A percentile compares a stretch with the other conserved stretches of the same genome.
Evolutionary conservation across 352 stramenopile species (phyloP).

Genomic region (Globisporangium middletonii): DNA sequence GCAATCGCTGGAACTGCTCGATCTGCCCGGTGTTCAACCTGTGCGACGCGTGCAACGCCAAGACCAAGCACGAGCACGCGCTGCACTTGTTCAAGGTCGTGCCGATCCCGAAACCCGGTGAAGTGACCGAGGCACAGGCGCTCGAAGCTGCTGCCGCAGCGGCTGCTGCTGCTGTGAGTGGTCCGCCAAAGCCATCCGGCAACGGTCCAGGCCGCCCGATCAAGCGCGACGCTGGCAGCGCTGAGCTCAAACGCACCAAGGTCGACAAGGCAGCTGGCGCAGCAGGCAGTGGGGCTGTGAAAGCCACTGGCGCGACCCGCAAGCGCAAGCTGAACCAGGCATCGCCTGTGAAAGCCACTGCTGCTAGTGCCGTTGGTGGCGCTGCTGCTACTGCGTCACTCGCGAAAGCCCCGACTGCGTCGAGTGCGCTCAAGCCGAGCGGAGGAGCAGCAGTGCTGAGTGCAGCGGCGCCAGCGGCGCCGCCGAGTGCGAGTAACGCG

Average conservation of each 20-base stretch:
- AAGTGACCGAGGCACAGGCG: slow-evolving; percentile 23
- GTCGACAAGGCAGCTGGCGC: slow-evolving; percentile 13
- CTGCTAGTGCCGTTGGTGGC: neutral
- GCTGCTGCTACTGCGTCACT: neutral
- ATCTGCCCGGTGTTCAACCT: slow-evolving; percentile 96
- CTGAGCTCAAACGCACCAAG: slow-evolving; percentile 43
- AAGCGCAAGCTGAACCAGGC: slow-evolving; percentile 65
- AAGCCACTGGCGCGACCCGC: slow-evolving; percentile 29
- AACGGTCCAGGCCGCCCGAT: slow-evolving; percentile 14
- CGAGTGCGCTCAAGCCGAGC: neutral
- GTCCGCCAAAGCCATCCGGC: neutral
- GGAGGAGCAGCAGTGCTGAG: neutral
- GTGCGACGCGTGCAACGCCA: slow-evolving; percentile 91
- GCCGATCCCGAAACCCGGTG: slow-evolving; percentile 61
- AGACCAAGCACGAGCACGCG: slow-evolving; percentile 90
- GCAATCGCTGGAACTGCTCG: slow-evolving; percentile 94
- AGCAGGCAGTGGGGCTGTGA: slow-evolving; percentile 5
- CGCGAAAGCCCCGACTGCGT: neutral
- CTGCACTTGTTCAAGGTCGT: slow-evolving; percentile 93
- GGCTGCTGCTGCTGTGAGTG: neutral
- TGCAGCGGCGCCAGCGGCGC: neutral
- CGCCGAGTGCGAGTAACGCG: neutral
- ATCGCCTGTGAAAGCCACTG: slow-evolving; percentile 20
- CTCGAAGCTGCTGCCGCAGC: neutral
- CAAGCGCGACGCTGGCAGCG: slow-evolving; percentile 38